phyloP scores from a whole-genome alignment of 163 green algal genomes.

The Picocystis sp. region DNA sequence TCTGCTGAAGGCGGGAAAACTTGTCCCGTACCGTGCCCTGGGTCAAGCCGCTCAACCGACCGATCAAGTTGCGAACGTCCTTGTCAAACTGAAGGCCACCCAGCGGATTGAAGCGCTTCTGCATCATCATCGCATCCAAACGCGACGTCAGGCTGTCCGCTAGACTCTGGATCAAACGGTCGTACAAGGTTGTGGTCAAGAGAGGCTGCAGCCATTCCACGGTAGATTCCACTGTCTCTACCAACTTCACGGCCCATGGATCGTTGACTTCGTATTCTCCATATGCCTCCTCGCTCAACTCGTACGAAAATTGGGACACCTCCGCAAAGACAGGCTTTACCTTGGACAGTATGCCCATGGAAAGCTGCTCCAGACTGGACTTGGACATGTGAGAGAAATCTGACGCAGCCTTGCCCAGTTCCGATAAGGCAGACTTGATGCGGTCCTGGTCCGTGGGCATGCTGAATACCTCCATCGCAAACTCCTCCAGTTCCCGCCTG shows the following conservation, averaged over 20 bases:
- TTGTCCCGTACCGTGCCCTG: conserved; percentile 71
- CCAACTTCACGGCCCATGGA: conserved; percentile 49
- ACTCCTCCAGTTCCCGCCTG: conserved; percentile 52
- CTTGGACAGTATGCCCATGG: conserved; percentile 40
- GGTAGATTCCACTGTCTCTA: conserved; percentile 30
- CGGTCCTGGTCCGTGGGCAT: conserved; percentile 15
- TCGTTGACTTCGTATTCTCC: conserved; percentile 36
- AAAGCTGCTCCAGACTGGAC: conserved; percentile 47
- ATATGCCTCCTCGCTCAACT: conserved; percentile 53
- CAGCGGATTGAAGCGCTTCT: conserved; percentile 86
- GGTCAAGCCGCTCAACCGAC: conserved; percentile 40
- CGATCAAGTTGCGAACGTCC: conserved; percentile 52
- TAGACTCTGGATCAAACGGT: conserved; percentile 21
- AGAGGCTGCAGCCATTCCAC: conserved; percentile 47
- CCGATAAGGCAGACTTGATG: conserved; percentile 35
- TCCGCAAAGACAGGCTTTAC: conserved; percentile 56
- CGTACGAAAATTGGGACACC: conserved; percentile 35
- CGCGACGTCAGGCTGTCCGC: conserved; percentile 23
- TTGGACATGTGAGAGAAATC: conserved; percentile 40
- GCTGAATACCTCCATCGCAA: conserved; percentile 24
- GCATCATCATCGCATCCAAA: conserved; percentile 45
- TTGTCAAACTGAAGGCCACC: conserved; percentile 80
- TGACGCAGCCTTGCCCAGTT: conserved; percentile 52
- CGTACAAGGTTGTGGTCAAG: conserved; percentile 49
- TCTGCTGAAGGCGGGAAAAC: conserved; percentile 56